Evolutionary conservation across 345 rosid genomes (phyloP).

Genomic region (Reutealis trisperma): DNA sequence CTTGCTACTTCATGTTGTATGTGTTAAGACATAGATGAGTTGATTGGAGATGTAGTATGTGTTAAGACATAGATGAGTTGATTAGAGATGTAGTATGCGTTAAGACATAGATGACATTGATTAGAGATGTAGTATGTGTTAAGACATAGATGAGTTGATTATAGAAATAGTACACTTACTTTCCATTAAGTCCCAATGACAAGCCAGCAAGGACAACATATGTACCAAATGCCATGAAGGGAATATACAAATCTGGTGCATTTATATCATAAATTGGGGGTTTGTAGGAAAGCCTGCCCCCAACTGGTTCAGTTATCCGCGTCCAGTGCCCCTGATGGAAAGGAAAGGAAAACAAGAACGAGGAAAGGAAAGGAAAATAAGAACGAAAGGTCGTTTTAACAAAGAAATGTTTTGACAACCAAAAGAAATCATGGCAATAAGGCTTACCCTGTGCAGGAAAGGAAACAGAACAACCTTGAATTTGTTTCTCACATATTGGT

Average conservation of each 20-base stretch:
- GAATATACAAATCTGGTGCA: slow-evolving; percentile 94
- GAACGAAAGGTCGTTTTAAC: background rate
- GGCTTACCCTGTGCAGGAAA: slow-evolving; percentile 83
- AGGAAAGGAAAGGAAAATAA: slow-evolving; percentile 13
- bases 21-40: background rate
- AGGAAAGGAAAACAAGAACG: slow-evolving; percentile 8
- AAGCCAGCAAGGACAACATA: slow-evolving; percentile 90
- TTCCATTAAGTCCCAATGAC: slow-evolving; percentile 74
- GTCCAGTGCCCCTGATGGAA: slow-evolving; percentile 85
- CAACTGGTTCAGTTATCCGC: slow-evolving; percentile 91
- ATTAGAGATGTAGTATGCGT: background rate
- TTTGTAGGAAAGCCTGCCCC: slow-evolving; percentile 95
- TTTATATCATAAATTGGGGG: slow-evolving; percentile 91
- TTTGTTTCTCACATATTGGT: slow-evolving; percentile 95
- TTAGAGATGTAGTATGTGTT: background rate
- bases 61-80: background rate
- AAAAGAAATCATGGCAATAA: slow-evolving; percentile 2
- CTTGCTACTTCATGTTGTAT: background rate
- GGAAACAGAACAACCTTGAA: slow-evolving; percentile 90
- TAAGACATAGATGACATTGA: background rate
- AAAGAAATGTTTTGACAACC: background rate
- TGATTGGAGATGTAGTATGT: background rate
- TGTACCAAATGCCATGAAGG: slow-evolving; percentile 93
- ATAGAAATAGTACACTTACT: slow-evolving; percentile 51
- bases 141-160: background rate